Evolutionary conservation across 1,284 basidiomycete species (phyloP).

Genomic region (Irpex sp.): DNA sequence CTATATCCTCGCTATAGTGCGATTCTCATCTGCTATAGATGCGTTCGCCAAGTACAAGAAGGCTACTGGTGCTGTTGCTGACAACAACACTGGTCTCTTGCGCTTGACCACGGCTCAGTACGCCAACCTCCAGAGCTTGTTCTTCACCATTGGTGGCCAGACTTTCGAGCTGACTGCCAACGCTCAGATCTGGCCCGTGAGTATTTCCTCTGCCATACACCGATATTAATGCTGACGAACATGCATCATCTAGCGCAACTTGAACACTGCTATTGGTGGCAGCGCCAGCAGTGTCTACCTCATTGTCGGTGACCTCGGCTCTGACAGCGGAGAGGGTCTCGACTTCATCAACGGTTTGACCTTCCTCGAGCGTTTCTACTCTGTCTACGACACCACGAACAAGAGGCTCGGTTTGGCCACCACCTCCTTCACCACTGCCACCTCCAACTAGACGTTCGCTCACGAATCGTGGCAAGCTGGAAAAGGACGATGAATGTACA

Average conservation of each 20-base stretch:
- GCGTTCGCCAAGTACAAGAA: conserved; percentile 22
- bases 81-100: conserved; percentile 25
- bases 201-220: conserved; percentile 17
- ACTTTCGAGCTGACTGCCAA: conserved; percentile 46
- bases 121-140: conserved; percentile 23
- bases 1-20: not conserved
- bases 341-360: conserved; percentile 31
- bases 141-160: conserved; percentile 25
- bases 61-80: conserved; percentile 22
- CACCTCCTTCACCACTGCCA: conserved; percentile 36
- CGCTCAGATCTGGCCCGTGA: conserved; percentile 55
- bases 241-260: not conserved
- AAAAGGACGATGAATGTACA: no score
- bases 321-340: conserved; percentile 19
- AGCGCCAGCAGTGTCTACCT: conserved; percentile 23
- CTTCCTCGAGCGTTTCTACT: conserved; percentile 57
- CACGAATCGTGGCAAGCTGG: not conserved
- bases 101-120: conserved; percentile 21
- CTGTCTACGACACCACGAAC: conserved; percentile 55
- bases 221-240: not conserved
- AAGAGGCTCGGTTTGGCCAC: conserved; percentile 40
- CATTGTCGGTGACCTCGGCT: conserved; percentile 21
- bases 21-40: conserved; percentile 9
- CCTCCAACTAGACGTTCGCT: conserved; percentile 30
- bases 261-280: conserved; percentile 28